Conservation (phyloP, 495 filamentous ascomycete species). For the Podospora fimiseda region DNA sequence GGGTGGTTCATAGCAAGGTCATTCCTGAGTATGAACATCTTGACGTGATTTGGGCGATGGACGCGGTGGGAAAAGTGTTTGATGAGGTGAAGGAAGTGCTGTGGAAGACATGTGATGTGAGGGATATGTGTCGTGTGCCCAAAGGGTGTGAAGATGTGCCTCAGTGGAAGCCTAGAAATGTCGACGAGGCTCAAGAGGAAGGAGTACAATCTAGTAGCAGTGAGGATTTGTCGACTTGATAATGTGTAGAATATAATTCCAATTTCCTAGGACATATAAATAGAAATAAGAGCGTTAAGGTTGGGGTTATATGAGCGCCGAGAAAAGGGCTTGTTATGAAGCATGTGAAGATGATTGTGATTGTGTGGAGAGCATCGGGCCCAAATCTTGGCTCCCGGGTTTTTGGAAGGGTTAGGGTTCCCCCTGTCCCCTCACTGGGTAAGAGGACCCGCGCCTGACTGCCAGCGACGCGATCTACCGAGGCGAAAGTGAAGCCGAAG, state of each 20-base stretch:
- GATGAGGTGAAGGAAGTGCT: constrained; percentile 74
- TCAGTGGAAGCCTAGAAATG: constrained; percentile 25
- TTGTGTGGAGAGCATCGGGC: no score
- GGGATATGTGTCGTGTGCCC: constrained; percentile 55
- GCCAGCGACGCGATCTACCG: constrained; percentile 16
- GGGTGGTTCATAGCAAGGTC: constrained; percentile 71
- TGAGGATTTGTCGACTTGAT: constrained; percentile 10
- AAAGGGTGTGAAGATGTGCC: constrained; percentile 52
- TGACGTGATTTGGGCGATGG: constrained; percentile 95
- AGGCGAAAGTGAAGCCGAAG: constrained; percentile 19
- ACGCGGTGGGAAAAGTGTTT: constrained; percentile 77
- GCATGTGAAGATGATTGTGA: neutral
- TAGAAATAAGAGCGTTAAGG: neutral
- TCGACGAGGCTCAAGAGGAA: constrained; percentile 4
- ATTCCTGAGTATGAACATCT: constrained; percentile 92
- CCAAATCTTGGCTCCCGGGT: no score
- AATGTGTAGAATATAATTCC: no score
- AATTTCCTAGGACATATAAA: no score
- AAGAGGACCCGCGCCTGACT: constrained; percentile 1
- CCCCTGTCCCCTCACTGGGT: neutral
- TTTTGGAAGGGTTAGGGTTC: constrained; percentile 9
- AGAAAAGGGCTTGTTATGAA: no score
- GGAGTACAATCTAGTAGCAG: constrained; percentile 24
- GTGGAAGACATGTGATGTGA: constrained; percentile 62
- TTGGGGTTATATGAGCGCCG: neutral